phyloP scores from a whole-genome alignment of 768 basidiomycete genomes.

The Russula emetica region DNA sequence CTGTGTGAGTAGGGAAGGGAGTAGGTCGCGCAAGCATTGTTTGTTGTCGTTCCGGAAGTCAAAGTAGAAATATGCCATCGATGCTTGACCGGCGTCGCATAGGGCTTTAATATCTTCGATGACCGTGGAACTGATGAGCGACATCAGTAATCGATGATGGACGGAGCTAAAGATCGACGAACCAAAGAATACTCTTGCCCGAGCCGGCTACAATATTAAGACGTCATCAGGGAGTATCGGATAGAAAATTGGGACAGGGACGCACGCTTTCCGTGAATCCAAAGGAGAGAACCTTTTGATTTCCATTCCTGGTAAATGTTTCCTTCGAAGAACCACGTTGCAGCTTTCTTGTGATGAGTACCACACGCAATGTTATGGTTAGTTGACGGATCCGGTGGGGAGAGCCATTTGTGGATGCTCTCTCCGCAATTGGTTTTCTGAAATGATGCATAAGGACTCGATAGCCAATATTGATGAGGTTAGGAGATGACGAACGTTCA shows the following conservation, averaged over 20 bases:
- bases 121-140: not conserved
- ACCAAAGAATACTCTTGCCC: not conserved
- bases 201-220: not conserved
- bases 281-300: not conserved
- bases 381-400: not conserved
- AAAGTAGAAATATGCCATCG: not conserved
- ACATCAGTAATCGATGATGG: not conserved
- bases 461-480: no score
- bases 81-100: not conserved
- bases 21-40: not conserved
- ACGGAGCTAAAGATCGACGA: not conserved
- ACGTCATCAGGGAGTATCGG: not conserved
- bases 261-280: conserved; percentile 1
- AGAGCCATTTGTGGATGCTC: not conserved
- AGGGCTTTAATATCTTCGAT: not conserved
- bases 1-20: not conserved
- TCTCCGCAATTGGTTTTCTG: not conserved
- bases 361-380: not conserved
- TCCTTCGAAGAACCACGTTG: not conserved
- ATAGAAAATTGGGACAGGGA: not conserved
- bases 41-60: not conserved
- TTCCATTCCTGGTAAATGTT: not conserved
- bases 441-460: not conserved
- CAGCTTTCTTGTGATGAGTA: not conserved
- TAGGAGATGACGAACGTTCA: not conserved